Base-by-base conservation (phyloP, 2,329 filamentous ascomycete genomes). In the Botryotinia calthae region DNA sequence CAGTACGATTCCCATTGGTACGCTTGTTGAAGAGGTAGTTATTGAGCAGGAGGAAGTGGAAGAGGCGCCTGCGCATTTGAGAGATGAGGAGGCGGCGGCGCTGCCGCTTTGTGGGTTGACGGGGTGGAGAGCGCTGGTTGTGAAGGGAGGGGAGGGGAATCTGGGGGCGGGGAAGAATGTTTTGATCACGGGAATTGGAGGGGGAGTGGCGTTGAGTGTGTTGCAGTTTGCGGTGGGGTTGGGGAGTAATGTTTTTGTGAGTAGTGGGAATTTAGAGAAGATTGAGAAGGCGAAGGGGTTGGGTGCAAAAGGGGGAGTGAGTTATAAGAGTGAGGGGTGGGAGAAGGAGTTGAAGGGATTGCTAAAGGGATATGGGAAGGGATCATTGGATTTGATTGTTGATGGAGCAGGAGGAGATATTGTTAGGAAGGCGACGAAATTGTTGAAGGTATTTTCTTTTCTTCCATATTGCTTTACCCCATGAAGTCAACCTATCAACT, bases 401-500 rank as follows among this genome's bases (percentile, higher is more conserved):
- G 96, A 98, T 82, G 95, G 96, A 2, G 95, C 95, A 0, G 95
- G 95, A 4, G 95, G 94, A 1, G 91, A 97, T 82, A 86, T 97
- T 61, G 87, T 97, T n/a, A 84, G 86, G 54, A 91, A 90, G 81
- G 87, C 88, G 1, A 84, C 86, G 64, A 89, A 85, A 79, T 79
- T 97, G 70, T 84, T 98, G 70, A 95, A 93, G 84, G 86, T 87
- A 76, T 76, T 20, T n/a, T 16, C 40, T 46, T 62, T 16, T 8
- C 31, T 7, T 46, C 25, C 12, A 25, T 31, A 16, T 25, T n/a
- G 5, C 25, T 54, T n/a, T 16, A 16, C 48, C 34, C 20, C 16
- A 14, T 54, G 20, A 2, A 31, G 22, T 22, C 22, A 34, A 37
- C 18, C 46, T 6, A 67, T 4, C 6, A 54, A n/a, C 18, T 7